phyloP scores from a whole-genome alignment of 371 early-diverging fungal genomes.

The Apophysomyces sp. region DNA sequence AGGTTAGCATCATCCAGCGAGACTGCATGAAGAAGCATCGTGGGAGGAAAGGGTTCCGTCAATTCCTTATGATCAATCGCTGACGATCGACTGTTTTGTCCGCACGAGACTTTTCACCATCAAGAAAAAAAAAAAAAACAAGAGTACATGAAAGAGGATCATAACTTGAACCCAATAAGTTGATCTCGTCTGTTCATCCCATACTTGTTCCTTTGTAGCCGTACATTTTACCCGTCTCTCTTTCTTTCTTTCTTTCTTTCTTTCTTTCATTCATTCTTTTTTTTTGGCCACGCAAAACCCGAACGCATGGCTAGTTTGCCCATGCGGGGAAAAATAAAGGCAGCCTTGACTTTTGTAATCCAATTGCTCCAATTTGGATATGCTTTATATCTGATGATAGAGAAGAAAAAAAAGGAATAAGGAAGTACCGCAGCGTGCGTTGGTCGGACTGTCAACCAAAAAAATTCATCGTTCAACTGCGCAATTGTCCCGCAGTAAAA shows the following conservation, averaged over 20 bases:
- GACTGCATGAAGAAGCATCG: constrained; percentile 10
- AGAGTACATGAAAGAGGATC: constrained; percentile 2
- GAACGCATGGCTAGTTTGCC: constrained; percentile 17
- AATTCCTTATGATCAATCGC: constrained; percentile 19
- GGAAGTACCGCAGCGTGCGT: neutral
- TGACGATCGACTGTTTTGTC: neutral
- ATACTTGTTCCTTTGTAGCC: constrained; percentile 1
- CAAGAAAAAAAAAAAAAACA: neutral
- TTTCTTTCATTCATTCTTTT: no score
- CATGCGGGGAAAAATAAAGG: constrained; percentile 35
- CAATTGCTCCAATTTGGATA: neutral
- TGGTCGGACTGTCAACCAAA: neutral
- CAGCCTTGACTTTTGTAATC: constrained; percentile 19
- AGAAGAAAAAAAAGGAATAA: neutral
- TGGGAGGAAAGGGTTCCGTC: constrained; percentile 22
- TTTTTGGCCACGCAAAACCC: constrained; percentile 36
- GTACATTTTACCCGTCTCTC: constrained; percentile 1
- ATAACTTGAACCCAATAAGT: constrained; percentile 8
- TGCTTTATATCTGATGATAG: neutral
- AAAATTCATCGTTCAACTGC: neutral
- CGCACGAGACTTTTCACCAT: constrained; percentile 11
- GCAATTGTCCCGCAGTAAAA: neutral
- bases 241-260: no score
- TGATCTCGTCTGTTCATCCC: neutral
- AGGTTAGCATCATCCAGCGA: neutral